These are phyloP conservation scores for Polytrichum commune DNA, from an alignment of 225 moss, liverwort and hornwort genomes.

Conservation along the genomic window DNA sequence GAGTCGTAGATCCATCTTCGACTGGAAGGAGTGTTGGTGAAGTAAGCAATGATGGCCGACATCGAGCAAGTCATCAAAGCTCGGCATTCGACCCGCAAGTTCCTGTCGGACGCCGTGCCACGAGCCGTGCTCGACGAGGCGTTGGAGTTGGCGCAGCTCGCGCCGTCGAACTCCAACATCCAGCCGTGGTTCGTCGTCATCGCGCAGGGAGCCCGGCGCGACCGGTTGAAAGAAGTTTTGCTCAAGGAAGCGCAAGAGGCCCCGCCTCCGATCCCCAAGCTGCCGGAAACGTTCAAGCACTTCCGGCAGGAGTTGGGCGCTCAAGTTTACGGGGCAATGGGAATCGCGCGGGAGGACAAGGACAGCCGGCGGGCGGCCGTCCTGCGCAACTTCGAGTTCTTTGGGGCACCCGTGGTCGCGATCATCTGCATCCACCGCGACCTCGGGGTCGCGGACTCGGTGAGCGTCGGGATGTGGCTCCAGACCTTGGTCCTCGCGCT, in stretches of 20 bases:
- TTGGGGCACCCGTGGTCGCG: slow-evolving; percentile 50
- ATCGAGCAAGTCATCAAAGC: slow-evolving; percentile 28
- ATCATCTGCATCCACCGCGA: slow-evolving; percentile 41
- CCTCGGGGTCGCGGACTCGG: slow-evolving; percentile 36
- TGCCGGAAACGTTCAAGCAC: slow-evolving; percentile 43
- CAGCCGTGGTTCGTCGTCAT: slow-evolving; percentile 55
- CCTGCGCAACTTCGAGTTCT: slow-evolving; percentile 56
- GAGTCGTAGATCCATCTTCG: not conserved
- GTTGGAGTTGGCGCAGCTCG: slow-evolving; percentile 40
- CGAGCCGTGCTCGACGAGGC: slow-evolving; percentile 37
- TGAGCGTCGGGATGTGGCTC: slow-evolving; percentile 56
- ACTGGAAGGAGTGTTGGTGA: not conserved
- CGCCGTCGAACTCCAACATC: slow-evolving; percentile 60
- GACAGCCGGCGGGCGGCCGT: slow-evolving; percentile 30
- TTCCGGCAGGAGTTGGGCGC: slow-evolving; percentile 46
- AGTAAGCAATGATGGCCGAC: slow-evolving; percentile 5
- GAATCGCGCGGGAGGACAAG: slow-evolving; percentile 41
- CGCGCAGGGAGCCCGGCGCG: slow-evolving; percentile 30
- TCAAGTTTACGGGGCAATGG: slow-evolving; percentile 32
- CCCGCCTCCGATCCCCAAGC: slow-evolving; percentile 22
- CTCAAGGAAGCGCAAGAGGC: slow-evolving; percentile 22
- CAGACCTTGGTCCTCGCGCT: slow-evolving; percentile 51
- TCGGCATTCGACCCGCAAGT: slow-evolving; percentile 51
- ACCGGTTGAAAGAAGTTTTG: slow-evolving; percentile 29
- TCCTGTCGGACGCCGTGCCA: slow-evolving; percentile 39